Conservation (phyloP, 140 eudicot species). For the Artemisia princeps region DNA sequence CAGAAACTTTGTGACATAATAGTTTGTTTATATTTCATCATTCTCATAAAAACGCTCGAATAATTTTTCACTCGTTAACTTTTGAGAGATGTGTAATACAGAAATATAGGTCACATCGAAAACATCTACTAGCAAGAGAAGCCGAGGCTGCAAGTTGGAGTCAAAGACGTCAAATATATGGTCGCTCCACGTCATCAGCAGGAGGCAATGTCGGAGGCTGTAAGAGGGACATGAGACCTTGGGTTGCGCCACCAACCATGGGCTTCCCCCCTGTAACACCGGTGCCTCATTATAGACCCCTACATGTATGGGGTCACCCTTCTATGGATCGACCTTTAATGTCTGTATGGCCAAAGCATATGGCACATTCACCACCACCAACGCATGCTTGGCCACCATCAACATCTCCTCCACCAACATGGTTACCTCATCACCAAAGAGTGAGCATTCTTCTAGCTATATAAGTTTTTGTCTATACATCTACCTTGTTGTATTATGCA, state of each 20-base stretch:
- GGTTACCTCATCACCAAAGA: conserved; percentile 64
- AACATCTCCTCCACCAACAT: conserved; percentile 42
- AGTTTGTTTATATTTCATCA: too few species aligned
- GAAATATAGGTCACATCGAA: conserved; percentile 88
- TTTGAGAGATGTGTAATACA: conserved; percentile 26
- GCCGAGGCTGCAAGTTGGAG: conserved; percentile 88
- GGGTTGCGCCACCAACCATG: conserved; percentile 60
- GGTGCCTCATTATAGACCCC: conserved; percentile 58
- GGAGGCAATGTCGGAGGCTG: conserved; percentile 39
- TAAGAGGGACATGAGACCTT: conserved; percentile 48
- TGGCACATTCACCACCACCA: conserved; percentile 36
- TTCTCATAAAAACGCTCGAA: too few species aligned
- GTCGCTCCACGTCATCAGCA: conserved; percentile 28
- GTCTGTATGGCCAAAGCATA: conserved; percentile 65
- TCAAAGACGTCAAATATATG: conserved; percentile 62
- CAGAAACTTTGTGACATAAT: too few species aligned
- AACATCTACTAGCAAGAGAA: conserved; percentile 80
- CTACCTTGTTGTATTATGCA: too few species aligned
- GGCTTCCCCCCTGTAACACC: conserved; percentile 76
- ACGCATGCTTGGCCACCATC: conserved; percentile 38
- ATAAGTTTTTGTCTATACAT: not conserved
- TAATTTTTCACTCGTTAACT: too few species aligned
- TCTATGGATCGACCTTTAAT: conserved; percentile 48
- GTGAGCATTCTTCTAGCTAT: conserved; percentile 29
- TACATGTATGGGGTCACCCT: conserved; percentile 98